phyloP scores from a whole-genome alignment of 2,329 filamentous ascomycete species.

The Pseudocercospora ulei region DNA sequence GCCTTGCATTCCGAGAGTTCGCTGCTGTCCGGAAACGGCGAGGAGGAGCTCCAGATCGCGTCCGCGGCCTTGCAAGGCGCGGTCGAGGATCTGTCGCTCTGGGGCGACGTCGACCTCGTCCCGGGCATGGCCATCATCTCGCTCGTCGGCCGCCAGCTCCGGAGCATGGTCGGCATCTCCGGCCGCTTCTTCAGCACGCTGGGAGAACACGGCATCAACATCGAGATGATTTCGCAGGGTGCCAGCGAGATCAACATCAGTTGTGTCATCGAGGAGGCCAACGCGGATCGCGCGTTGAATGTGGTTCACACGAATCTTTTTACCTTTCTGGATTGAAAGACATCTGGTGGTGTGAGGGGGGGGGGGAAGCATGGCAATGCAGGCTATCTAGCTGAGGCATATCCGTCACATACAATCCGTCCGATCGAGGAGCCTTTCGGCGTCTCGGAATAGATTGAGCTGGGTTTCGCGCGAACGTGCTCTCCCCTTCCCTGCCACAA shows the following conservation, averaged over 20 bases:
- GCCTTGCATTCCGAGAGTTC: constrained; percentile 73
- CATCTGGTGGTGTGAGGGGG: constrained; percentile 4
- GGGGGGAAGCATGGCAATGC: constrained; percentile 4
- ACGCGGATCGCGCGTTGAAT: constrained; percentile 88
- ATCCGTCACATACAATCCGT: constrained; percentile 2
- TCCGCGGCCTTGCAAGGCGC: constrained; percentile 42
- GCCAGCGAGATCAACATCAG: constrained; percentile 99
- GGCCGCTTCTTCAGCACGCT: constrained; percentile 92
- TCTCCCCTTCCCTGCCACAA: too few species aligned
- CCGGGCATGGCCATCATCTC: constrained; percentile 92
- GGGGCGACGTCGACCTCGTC: constrained; percentile 83
- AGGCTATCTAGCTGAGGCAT: constrained; percentile 6
- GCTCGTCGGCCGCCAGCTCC: constrained; percentile 89
- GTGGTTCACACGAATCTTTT: constrained; percentile 91
- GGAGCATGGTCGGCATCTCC: constrained; percentile 87
- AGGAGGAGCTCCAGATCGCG: constrained; percentile 43
- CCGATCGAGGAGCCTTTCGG: constrained; percentile 5
- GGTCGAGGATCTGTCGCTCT: constrained; percentile 62
- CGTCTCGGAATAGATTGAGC: constrained; percentile 12
- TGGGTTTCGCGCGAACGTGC: neutral
- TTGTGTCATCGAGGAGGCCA: constrained; percentile 85
- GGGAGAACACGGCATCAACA: constrained; percentile 87
- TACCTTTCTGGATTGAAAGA: constrained; percentile 68
- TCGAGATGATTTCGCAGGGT: constrained; percentile 99
- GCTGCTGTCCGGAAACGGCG: constrained; percentile 41